phyloP scores from a whole-genome alignment of 2,329 filamentous ascomycete species.

The Fusarium sp. region DNA sequence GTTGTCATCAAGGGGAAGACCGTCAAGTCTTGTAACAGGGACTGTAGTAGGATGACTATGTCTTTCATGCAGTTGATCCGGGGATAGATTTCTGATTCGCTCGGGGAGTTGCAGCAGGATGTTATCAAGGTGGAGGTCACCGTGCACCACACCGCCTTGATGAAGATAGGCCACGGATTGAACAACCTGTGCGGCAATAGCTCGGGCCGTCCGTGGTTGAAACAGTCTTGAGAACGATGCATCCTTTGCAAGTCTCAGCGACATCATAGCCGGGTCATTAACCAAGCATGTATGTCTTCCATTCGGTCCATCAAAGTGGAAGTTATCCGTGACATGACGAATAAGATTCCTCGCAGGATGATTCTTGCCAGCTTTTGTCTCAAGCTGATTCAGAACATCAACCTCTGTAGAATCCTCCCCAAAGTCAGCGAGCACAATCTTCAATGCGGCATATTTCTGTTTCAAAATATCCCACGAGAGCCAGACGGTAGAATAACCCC shows the following conservation, averaged over 20 bases:
- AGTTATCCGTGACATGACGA: conserved; percentile 35
- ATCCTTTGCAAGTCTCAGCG: conserved; percentile 36
- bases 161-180: conserved; percentile 37
- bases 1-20: conserved; percentile 33
- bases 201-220: conserved; percentile 35
- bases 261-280: conserved; percentile 42
- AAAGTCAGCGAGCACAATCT: conserved; percentile 40
- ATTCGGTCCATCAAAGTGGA: conserved; percentile 38
- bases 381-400: conserved; percentile 33
- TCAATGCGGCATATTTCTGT: conserved; percentile 38
- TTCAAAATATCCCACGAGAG: conserved; percentile 41
- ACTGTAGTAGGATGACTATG: conserved; percentile 29
- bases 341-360: conserved; percentile 34
- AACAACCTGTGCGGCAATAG: conserved; percentile 38
- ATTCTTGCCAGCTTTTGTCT: conserved; percentile 17
- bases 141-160: conserved; percentile 36
- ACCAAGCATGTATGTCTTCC: conserved; percentile 40
- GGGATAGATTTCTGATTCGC: conserved; percentile 18
- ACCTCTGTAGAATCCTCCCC: conserved; percentile 35
- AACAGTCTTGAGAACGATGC: conserved; percentile 32
- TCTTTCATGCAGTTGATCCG: conserved; percentile 33
- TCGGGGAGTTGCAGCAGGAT: conserved; percentile 37
- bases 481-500: conserved; percentile 43
- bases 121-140: conserved; percentile 40
- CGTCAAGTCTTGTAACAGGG: conserved; percentile 36